Evolutionary conservation across 257 asterid species (phyloP).

Genomic region (Ocimum tenuiflorum): DNA sequence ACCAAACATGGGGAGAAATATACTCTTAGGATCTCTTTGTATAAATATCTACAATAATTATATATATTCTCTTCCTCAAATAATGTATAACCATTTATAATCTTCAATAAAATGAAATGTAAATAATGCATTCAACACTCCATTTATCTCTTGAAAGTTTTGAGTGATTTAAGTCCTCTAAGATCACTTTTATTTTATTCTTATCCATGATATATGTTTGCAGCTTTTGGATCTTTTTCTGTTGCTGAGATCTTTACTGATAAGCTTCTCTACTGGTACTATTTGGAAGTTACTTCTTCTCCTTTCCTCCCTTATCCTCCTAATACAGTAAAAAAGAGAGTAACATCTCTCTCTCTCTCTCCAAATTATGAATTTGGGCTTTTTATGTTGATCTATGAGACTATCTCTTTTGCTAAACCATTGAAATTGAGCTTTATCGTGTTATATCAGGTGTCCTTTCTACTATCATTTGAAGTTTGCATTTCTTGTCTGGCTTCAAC

Average conservation of each 20-base stretch:
- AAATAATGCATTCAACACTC: not conserved
- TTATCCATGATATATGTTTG: conserved; percentile 25
- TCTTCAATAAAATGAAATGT: not conserved
- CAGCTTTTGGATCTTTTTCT: conserved; percentile 94
- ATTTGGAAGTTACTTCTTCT: conserved; percentile 5
- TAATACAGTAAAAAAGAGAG: not conserved
- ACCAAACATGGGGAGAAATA: not conserved
- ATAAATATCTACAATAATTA: too few species aligned
- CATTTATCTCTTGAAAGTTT: too few species aligned
- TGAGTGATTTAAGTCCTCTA: not conserved
- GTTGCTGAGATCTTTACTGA: conserved; percentile 72
- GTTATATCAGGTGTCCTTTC: conserved; percentile 64
- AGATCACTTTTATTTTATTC: not conserved
- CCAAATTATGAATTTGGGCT: not conserved
- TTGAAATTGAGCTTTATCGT: conserved; percentile 15
- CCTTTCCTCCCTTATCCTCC: not conserved
- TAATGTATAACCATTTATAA: too few species aligned
- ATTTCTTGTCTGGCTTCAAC: conserved; percentile 97
- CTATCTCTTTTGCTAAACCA: conserved; percentile 4
- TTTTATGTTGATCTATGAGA: too few species aligned
- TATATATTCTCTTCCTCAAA: too few species aligned
- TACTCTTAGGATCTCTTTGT: not conserved
- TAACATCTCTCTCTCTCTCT: not conserved
- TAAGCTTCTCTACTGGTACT: conserved; percentile 70
- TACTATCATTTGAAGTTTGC: conserved; percentile 92